Evolutionary conservation across 352 stramenopile species (phyloP).

Genomic region (Globisporangium nunn): DNA sequence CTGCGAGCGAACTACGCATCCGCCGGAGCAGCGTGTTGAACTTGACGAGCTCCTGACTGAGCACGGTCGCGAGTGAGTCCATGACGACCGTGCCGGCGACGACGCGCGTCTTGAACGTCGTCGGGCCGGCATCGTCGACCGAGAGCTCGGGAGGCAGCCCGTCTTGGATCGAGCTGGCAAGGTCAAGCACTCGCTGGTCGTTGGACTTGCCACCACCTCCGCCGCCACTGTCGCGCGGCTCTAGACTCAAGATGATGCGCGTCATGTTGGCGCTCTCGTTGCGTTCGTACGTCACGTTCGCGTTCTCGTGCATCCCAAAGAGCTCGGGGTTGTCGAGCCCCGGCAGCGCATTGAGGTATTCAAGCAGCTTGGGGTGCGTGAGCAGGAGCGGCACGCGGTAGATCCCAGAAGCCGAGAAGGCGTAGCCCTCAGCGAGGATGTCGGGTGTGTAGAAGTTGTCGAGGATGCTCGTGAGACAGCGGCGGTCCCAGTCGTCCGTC

Average conservation of each 20-base stretch:
- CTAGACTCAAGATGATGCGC: constrained; percentile 82
- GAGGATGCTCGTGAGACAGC: constrained; percentile 91
- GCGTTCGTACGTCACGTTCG: constrained; percentile 91
- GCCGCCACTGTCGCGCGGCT: constrained; percentile 71
- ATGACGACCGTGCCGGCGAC: constrained; percentile 83
- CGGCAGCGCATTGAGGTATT: constrained; percentile 83
- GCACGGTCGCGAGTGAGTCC: constrained; percentile 89
- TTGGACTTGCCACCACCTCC: constrained; percentile 54
- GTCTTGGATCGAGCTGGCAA: constrained; percentile 64
- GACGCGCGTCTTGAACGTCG: constrained; percentile 87
- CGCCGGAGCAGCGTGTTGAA: constrained; percentile 88
- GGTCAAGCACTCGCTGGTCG: constrained; percentile 80
- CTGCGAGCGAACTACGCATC: constrained; percentile 76
- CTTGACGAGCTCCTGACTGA: constrained; percentile 92
- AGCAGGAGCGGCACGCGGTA: constrained; percentile 80
- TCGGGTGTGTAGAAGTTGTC: constrained; percentile 87
- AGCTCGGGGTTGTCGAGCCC: constrained; percentile 88
- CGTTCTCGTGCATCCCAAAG: constrained; percentile 96
- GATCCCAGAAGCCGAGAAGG: constrained; percentile 83
- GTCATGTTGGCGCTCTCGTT: constrained; percentile 88
- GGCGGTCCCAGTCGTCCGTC: constrained; percentile 93
- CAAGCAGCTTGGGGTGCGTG: constrained; percentile 42
- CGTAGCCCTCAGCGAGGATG: constrained; percentile 73
- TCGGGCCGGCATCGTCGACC: constrained; percentile 83
- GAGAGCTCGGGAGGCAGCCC: constrained; percentile 52